Percentiles rank a stretch among this genome's conserved stretches.
Evolutionary conservation across 768 basidiomycete genomes (phyloP).

Genomic region (Imleria badia): DNA sequence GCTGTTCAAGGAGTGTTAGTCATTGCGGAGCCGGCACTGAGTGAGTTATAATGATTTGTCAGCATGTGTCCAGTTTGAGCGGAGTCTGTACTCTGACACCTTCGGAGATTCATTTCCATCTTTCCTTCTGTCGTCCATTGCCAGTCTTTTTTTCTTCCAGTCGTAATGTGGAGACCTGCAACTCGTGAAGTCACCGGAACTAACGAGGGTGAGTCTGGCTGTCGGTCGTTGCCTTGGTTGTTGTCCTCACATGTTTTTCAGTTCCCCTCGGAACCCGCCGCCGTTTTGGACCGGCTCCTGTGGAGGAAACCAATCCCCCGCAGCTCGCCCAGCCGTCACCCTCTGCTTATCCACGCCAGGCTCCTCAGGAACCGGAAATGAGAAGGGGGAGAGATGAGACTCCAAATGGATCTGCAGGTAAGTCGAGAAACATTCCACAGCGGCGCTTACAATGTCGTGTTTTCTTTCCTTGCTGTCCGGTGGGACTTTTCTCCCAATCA

Average conservation of each 20-base stretch:
- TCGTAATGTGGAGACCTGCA: constrained; percentile 82
- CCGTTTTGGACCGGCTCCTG: constrained; percentile 86
- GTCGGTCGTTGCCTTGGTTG: constrained; percentile 1
- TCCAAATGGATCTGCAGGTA: constrained; percentile 72
- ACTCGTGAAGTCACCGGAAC: constrained; percentile 90
- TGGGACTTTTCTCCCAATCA: constrained; percentile 29
- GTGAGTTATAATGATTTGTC: constrained; percentile 20
- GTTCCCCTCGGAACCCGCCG: constrained; percentile 86
- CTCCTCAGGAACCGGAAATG: constrained; percentile 53
- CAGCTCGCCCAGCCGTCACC: constrained; percentile 87
- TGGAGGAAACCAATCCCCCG: constrained; percentile 78
- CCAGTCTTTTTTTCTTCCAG: constrained; percentile 35
- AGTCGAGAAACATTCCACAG: constrained; percentile 45
- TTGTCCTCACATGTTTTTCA: constrained; percentile 29
- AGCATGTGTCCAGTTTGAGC: constrained; percentile 32
- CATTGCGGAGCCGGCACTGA: background rate
- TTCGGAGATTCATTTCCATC: constrained; percentile 37
- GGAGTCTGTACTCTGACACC: constrained; percentile 31
- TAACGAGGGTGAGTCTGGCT: constrained; percentile 74
- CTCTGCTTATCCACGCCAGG: constrained; percentile 76
- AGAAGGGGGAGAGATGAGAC: constrained; percentile 71
- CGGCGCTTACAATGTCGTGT: constrained; percentile 39
- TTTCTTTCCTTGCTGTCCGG: constrained; percentile 36
- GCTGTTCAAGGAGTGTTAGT: constrained; percentile 7
- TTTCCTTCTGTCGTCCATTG: constrained; percentile 15